Evolutionary conservation across 2,329 filamentous ascomycete species (phyloP), one percentile per base, ranked within the genome.

Genomic region (Talaromyces sp.): DNA sequence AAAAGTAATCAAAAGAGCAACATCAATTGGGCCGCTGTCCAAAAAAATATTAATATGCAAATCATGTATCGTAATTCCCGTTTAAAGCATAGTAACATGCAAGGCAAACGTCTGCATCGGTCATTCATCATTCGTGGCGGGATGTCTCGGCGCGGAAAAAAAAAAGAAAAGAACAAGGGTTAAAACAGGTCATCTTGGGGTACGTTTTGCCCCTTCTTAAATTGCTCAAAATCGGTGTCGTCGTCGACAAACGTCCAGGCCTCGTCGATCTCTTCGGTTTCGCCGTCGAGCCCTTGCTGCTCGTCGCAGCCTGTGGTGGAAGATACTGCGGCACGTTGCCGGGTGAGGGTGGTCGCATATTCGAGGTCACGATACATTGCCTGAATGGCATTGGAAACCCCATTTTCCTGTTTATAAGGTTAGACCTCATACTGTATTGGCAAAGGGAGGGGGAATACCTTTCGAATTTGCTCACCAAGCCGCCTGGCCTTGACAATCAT

Each of bases 341-440:
- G 90, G 73, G 96, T 89, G 52, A 98, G 81, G 17, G 88, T 89
- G 74, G 86, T 90, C 42, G 95, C 93, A 69, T 97, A 97, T 72
- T 98, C 95, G 60, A 98, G 83, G 73, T 98, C 93, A 49, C 95
- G 89, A 73, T 98, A 99, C 61, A 99, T 91, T 63, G 87, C 90
- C 74, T 96, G 91, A 64, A 98, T 95, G 6, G 93, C 95, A 5
- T 84, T 90, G 55, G 89, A 87, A n/a, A 97, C 92, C 39, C 95
- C 95, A 66, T 92, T 87, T 74, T 99, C 93, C 89, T 96, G 64
- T 62, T 62, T 30, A 32, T 58, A 39, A 27, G 13, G 68, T 71
- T 78, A 68, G 74, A n/a, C 17, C 17, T 28, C 47, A 13, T 27
- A 27, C 54, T 32, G 22, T 8, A 15, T 33, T 25, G 39, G 33